Conservation (phyloP, 805 yeast genomes). For the Ogataea sp. region DNA sequence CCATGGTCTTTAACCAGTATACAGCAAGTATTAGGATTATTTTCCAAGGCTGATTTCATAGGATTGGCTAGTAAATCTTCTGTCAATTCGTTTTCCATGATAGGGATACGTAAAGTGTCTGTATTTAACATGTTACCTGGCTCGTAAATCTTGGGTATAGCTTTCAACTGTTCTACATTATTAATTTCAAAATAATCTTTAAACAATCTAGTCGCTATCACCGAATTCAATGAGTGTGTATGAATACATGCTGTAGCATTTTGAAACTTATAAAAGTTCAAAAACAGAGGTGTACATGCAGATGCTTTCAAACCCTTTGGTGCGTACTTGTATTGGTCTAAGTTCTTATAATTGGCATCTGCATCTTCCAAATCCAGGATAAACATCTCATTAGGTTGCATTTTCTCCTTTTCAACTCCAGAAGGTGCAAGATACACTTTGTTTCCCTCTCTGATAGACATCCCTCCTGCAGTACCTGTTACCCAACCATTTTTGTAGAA, state of each 20-base stretch:
- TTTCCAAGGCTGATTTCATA: slow-evolving; percentile 52
- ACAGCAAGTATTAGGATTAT: slow-evolving; percentile 75
- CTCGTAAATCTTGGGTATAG: slow-evolving; percentile 62
- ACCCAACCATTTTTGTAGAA: slow-evolving; percentile 86
- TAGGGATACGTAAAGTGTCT: slow-evolving; percentile 78
- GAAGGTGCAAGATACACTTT: slow-evolving; percentile 79
- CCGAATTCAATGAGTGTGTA: slow-evolving; percentile 88
- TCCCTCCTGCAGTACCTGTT: slow-evolving; percentile 95
- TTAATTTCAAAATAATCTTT: slow-evolving; percentile 67
- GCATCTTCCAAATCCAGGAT: slow-evolving; percentile 52
- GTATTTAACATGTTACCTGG: slow-evolving; percentile 64
- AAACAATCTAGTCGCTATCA: slow-evolving; percentile 65
- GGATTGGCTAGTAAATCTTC: slow-evolving; percentile 76
- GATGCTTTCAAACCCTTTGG: slow-evolving; percentile 76
- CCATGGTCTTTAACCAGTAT: slow-evolving; percentile 91
- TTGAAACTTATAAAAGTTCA: slow-evolving; percentile 58
- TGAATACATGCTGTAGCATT: slow-evolving; percentile 90
- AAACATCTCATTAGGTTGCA: slow-evolving; percentile 75
- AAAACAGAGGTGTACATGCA: slow-evolving; percentile 86
- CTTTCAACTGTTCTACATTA: slow-evolving; percentile 88
- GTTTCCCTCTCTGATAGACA: slow-evolving; percentile 58
- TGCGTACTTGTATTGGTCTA: slow-evolving; percentile 38
- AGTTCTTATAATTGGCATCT: not conserved
- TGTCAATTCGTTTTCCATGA: slow-evolving; percentile 82
- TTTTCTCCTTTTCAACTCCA: slow-evolving; percentile 91